Conservation (phyloP, 768 basidiomycete species). For the Zangia roseola region DNA sequence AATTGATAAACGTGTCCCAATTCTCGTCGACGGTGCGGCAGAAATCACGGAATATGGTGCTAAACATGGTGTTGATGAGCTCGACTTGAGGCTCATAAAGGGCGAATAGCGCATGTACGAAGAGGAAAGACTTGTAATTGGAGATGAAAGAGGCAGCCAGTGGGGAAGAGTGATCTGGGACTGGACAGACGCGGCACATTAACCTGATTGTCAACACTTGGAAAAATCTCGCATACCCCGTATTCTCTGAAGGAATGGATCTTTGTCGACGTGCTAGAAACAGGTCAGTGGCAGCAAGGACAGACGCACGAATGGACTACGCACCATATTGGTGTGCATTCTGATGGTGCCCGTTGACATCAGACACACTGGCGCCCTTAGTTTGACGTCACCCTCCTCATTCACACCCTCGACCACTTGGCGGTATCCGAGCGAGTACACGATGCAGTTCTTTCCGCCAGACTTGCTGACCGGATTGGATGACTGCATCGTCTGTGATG, state of each 20-base stretch:
- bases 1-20: constrained; percentile 21
- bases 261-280: constrained; percentile 14
- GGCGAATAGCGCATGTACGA: constrained; percentile 23
- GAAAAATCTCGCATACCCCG: constrained; percentile 4
- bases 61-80: constrained; percentile 23
- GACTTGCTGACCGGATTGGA: constrained; percentile 7
- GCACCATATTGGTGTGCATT: constrained; percentile 21
- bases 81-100: constrained; percentile 20
- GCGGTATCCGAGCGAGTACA: constrained; percentile 20
- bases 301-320: background rate
- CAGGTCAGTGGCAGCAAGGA: background rate
- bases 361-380: constrained; percentile 14
- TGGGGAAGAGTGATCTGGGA: constrained; percentile 15
- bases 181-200: constrained; percentile 2
- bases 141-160: constrained; percentile 17
- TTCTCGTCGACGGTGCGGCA: constrained; percentile 19
- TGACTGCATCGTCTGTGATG: constrained; percentile 10
- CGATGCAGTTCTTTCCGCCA: constrained; percentile 18
- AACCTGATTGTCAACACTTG: too few species aligned
- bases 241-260: constrained; percentile 1
- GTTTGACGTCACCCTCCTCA: constrained; percentile 9
- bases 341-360: constrained; percentile 24
- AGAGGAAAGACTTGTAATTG: constrained; percentile 22
- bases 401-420: constrained; percentile 11
- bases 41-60: constrained; percentile 21